These are phyloP conservation scores for Pythium sukuiense DNA, from an alignment of 352 stramenopile genomes.

Conservation along the genomic window DNA sequence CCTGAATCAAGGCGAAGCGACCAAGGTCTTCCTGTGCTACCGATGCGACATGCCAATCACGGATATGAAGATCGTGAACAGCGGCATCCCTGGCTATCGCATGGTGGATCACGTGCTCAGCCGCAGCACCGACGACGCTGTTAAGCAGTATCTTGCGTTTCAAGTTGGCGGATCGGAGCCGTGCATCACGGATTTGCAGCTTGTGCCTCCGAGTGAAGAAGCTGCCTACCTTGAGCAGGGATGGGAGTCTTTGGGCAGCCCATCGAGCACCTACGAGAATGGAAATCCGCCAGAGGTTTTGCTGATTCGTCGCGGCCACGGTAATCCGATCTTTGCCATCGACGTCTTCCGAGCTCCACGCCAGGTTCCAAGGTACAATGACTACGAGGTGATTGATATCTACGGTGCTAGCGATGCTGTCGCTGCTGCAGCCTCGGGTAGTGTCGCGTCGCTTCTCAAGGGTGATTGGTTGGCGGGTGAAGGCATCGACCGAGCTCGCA, in stretches of 20 bases:
- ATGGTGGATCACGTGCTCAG: constrained; percentile 83
- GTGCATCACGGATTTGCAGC: constrained; percentile 75
- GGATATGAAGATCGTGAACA: constrained; percentile 84
- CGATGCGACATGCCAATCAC: constrained; percentile 88
- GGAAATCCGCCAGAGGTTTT: constrained; percentile 39
- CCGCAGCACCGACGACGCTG: constrained; percentile 54
- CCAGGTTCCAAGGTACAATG: constrained; percentile 86
- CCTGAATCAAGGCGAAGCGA: constrained; percentile 81
- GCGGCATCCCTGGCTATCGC: constrained; percentile 78
- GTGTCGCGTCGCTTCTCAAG: constrained; percentile 29
- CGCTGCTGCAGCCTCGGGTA: not conserved
- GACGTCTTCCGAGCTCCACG: constrained; percentile 84
- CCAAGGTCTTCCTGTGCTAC: constrained; percentile 86
- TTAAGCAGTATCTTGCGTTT: constrained; percentile 81
- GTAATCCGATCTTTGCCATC: constrained; percentile 85
- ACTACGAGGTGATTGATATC: constrained; percentile 87
- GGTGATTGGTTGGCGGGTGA: constrained; percentile 82
- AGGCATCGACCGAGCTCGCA: constrained; percentile 62
- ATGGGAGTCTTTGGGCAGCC: constrained; percentile 74
- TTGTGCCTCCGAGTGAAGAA: constrained; percentile 53
- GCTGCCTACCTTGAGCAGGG: constrained; percentile 44
- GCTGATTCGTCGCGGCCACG: constrained; percentile 75
- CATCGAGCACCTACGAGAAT: constrained; percentile 36
- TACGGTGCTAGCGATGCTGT: constrained; percentile 25
- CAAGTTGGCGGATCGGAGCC: constrained; percentile 82